Percentiles rank a stretch among this genome's conserved stretches.
These are phyloP conservation scores for Aphanoascus verrucosus DNA, from an alignment of 2,329 filamentous ascomycete genomes.

Conservation along the genomic window DNA sequence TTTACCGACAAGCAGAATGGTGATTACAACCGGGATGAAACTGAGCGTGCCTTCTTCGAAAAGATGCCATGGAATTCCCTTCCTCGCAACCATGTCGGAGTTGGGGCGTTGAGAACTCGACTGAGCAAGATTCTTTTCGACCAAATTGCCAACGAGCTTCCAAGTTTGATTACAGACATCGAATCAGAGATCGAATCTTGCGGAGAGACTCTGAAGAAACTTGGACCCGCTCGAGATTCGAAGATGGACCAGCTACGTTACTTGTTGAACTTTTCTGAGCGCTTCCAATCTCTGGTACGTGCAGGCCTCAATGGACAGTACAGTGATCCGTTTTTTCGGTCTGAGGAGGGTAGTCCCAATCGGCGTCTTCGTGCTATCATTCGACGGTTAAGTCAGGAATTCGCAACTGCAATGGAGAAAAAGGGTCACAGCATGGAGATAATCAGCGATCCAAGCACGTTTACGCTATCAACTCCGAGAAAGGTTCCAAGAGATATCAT, in stretches of 20 bases:
- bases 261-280: slow-evolving; percentile 28
- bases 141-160: slow-evolving; percentile 21
- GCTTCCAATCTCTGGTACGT: slow-evolving; percentile 29
- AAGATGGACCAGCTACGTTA: slow-evolving; percentile 40
- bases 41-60: slow-evolving; percentile 19
- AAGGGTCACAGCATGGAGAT: slow-evolving; percentile 13
- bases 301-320: slow-evolving; percentile 28
- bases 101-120: slow-evolving; percentile 17
- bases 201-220: slow-evolving; percentile 29
- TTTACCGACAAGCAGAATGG: slow-evolving; percentile 6
- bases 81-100: slow-evolving; percentile 14
- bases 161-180: slow-evolving; percentile 19
- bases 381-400: slow-evolving; percentile 13
- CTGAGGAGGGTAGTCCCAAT: slow-evolving; percentile 19
- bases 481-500: not conserved
- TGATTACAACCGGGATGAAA: slow-evolving; percentile 16
- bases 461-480: not conserved
- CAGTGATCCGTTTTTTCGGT: slow-evolving; percentile 25
- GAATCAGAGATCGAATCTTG: slow-evolving; percentile 25
- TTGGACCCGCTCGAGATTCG: slow-evolving; percentile 32
- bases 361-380: slow-evolving; percentile 26
- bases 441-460: not conserved
- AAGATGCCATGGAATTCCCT: slow-evolving; percentile 18
- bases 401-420: slow-evolving; percentile 34
- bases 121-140: slow-evolving; percentile 21